Conservation (phyloP, 805 yeast genomes). For the Wickerhamiella azymoides region DNA sequence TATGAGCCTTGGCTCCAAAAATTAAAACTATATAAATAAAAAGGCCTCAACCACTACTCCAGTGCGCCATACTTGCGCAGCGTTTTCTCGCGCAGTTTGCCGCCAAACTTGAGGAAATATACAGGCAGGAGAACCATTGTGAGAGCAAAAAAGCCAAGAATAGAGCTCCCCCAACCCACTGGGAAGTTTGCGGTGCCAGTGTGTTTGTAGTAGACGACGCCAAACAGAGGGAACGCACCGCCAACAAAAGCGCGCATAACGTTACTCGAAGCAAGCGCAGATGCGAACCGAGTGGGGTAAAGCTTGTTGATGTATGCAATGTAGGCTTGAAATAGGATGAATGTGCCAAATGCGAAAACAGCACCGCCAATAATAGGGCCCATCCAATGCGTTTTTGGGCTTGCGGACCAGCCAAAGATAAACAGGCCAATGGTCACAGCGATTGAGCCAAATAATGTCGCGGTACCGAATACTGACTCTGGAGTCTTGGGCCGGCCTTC, state of each 20-base stretch:
- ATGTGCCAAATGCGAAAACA: slow-evolving; percentile 30
- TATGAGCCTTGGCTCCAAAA: no score
- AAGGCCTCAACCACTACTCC: no score
- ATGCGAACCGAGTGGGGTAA: not conserved
- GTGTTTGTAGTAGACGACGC: slow-evolving; percentile 40
- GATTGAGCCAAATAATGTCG: slow-evolving; percentile 31
- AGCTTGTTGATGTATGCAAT: slow-evolving; percentile 28
- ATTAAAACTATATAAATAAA: no score
- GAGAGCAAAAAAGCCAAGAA: slow-evolving; percentile 34
- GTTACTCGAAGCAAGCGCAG: slow-evolving; percentile 48
- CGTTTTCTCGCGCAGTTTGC: slow-evolving; percentile 9
- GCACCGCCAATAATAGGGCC: slow-evolving; percentile 35
- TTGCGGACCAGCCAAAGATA: slow-evolving; percentile 48
- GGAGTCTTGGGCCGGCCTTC: slow-evolving; percentile 3
- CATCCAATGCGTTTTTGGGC: slow-evolving; percentile 37
- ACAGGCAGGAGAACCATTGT: slow-evolving; percentile 38
- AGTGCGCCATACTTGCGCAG: not conserved
- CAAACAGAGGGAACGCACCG: slow-evolving; percentile 52
- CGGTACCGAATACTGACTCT: slow-evolving; percentile 14
- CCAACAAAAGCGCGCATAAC: slow-evolving; percentile 43
- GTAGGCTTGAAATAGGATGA: slow-evolving; percentile 38
- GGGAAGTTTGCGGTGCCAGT: slow-evolving; percentile 13
- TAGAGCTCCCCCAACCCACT: slow-evolving; percentile 43
- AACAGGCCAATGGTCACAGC: slow-evolving; percentile 40
- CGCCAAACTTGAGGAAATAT: slow-evolving; percentile 37